phyloP scores from a whole-genome alignment of 225 moss, liverwort and hornwort genomes.

The Lunularia cruciata region DNA sequence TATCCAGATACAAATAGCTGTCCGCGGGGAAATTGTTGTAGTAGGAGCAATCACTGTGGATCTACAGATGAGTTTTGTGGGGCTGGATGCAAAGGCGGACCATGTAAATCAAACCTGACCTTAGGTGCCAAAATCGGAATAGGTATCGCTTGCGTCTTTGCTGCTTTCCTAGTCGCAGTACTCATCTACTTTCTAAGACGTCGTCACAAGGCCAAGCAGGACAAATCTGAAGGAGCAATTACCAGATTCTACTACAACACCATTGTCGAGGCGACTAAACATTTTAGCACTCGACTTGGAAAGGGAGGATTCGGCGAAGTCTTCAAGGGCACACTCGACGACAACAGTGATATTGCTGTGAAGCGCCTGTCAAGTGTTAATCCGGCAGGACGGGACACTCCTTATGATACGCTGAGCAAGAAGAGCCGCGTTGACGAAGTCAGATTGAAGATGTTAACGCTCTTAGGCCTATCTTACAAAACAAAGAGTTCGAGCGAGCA shows the following conservation, averaged over 20 bases:
- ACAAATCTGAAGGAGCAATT: background rate
- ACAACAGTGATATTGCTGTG: slow-evolving; percentile 7
- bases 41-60: no score
- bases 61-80: background rate
- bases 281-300: background rate
- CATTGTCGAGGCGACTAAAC: background rate
- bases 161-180: background rate
- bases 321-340: background rate
- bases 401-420: no score
- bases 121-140: background rate
- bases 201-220: background rate
- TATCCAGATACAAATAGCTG: no score
- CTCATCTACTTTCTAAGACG: no score
- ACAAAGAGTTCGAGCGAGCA: background rate
- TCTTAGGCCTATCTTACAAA: background rate
- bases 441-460: no score
- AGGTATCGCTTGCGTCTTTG: background rate
- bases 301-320: background rate
- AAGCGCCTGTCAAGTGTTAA: background rate
- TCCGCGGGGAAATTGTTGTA: no score
- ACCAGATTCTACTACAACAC: background rate
- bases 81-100: background rate
- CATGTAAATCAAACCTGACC: background rate
- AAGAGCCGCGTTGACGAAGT: no score
- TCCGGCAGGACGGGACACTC: no score